Base-by-base conservation (phyloP, 169 alveolate genomes). In the Plasmodium fragile region DNA sequence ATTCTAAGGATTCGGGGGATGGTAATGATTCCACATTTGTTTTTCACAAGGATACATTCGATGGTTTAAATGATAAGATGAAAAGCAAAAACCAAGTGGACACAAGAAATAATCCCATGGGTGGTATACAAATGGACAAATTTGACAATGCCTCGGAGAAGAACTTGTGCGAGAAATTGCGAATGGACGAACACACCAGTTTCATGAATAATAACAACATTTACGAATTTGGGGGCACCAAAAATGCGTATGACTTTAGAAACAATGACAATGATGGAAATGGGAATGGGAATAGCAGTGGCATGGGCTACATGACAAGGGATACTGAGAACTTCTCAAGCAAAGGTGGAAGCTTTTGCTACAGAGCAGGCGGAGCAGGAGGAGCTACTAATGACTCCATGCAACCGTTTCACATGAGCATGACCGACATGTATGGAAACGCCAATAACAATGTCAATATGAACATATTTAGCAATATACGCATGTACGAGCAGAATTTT, bases 11-110 rank as follows among this genome's bases (percentile, higher is more conserved):
- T 16, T 81, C 94, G 16, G 55, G 43, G 7, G 83, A 91, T 18
- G 71, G 91, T n/a, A 81, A 80, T 45, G 52, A 91, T 72, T 8
- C 41, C 34, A n/a, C 82, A n/a, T 52, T 39, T 53, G 25, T 77
- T 52, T 84, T 36, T 89, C 81, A 78, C 71, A 89, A 77, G 81
- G 70, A 49, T 52, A 78, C 81, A 25, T 41, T 89, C 52, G 81
- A n/a, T 28, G 75, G 11, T 25, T 28, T 13, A 83, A 80, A 28
- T 70, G 95, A 92, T 55, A 79, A 80, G 36, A 25, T 75, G 34
- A 92, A 43, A 82, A 82, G 49, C 36, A 89, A 55, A 69, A 34
- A 75, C 25, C 91, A 92, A 65, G 43, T 83, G 18, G 92, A 81
- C 43, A 69, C 80, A 65, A 84, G 52, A 59, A 49, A 65, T 36